Conservation (phyloP, 495 filamentous ascomycete genomes). For the Bacidia gigantensis region DNA sequence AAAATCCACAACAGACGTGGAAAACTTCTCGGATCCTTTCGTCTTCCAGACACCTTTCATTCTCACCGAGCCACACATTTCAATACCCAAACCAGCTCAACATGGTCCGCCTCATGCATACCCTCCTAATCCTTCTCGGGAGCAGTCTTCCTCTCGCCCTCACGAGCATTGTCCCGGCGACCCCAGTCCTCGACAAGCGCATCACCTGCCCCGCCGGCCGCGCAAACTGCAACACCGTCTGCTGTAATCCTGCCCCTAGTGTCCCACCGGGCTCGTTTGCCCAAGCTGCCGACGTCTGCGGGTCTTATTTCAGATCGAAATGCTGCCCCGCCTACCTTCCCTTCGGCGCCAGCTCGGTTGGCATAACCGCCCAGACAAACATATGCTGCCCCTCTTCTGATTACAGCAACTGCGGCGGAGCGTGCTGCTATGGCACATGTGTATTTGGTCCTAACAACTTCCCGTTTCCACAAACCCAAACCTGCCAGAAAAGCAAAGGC, state of each 20-base stretch:
- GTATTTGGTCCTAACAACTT: not conserved
- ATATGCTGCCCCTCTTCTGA: not conserved
- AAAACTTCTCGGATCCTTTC: too few relatives aligned
- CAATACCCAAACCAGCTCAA: too few relatives aligned
- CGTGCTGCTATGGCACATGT: not conserved
- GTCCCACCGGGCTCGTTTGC: not conserved
- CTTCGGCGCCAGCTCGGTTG: too few relatives aligned
- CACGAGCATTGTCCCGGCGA: not conserved
- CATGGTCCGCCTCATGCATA: too few relatives aligned
- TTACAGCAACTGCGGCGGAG: not conserved
- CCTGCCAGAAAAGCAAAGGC: not conserved
- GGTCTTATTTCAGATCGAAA: not conserved
- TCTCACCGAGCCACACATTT: too few relatives aligned
- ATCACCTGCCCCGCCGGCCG: not conserved
- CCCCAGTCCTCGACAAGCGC: not conserved
- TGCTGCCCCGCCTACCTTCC: not conserved
- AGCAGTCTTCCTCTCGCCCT: not conserved
- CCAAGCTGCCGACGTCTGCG: not conserved
- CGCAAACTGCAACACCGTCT: not conserved
- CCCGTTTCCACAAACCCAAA: not conserved
- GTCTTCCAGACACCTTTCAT: too few relatives aligned
- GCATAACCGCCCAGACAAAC: too few relatives aligned
- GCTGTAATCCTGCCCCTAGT: not conserved
- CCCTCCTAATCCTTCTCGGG: not conserved
- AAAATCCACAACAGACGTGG: too few relatives aligned